Evolutionary conservation across 2,329 filamentous ascomycete species (phyloP), one percentile per base, ranked within the genome.

Genomic region (Aspergillus neoniger): DNA sequence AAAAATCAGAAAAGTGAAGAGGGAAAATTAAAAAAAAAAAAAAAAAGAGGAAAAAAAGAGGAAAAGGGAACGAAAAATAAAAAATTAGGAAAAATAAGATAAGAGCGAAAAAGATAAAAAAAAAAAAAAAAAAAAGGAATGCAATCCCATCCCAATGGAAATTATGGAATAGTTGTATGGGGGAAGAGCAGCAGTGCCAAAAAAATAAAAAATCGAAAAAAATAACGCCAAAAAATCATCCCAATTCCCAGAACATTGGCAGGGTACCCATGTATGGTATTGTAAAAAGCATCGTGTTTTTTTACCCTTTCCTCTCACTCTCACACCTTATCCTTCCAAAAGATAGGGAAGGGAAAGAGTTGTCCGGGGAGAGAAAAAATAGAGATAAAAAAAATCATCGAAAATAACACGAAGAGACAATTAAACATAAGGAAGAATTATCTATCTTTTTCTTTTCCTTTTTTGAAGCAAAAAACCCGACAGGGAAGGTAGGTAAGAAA

Each of bases 211-310:
- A 57, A 25, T 51, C 8, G 50, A 57, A 58, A 48, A 51, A 59
- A 55, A 38, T 41, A 59, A 55, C 23, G 55, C 17, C 30, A 44
- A n/a, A 43, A 55, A 39, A 56, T 36, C 39, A 62, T 55, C 56
- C 52, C 57, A 55, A 58, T 55, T 60, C 36, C 49, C 54, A 41
- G 41, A 21, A 43, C 54, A 41, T 48, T 62, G 53, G 50, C 55
- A 57, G 52, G 43, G 47, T 43, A 39, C 44, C 44, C 41, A 57
- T 44, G 61, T 60, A 60, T 51, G 61, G 55, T 58, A 60, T 58
- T 44, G 58, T 60, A 52, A 60, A 8, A 23, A 21, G 17, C 25
- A 10, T 50, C 25, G 25, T 19, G 41, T 30, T 50, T 30, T 50
- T 17, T 50, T 28, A 15, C 25, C 15, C 47, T 50, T 28, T 25